Percentiles rank a stretch among this genome's conserved stretches.
Evolutionary conservation across 2,329 filamentous ascomycete genomes (phyloP).

Genomic region (Chalaropsis ovoidea): DNA sequence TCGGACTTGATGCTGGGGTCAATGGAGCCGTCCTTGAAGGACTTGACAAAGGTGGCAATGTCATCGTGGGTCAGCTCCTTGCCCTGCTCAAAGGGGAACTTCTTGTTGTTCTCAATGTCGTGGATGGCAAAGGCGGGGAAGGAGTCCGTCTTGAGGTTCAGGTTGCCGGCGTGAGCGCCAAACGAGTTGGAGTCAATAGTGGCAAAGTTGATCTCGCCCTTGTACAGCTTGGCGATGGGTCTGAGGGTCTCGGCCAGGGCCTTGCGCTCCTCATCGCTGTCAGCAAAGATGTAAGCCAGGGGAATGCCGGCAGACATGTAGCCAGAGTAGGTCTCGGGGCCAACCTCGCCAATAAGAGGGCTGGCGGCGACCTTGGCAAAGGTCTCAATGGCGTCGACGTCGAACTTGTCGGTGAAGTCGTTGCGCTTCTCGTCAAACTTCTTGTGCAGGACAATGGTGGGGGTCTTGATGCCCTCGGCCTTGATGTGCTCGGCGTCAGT

Average conservation of each 20-base stretch:
- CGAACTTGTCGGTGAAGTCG: slow-evolving; percentile 70
- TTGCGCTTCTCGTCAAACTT: slow-evolving; percentile 94
- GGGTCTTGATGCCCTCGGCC: slow-evolving; percentile 79
- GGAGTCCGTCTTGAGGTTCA: slow-evolving; percentile 90
- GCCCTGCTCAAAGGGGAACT: slow-evolving; percentile 86
- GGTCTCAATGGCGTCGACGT: slow-evolving; percentile 63
- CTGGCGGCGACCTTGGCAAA: slow-evolving; percentile 81
- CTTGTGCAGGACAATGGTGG: slow-evolving; percentile 91
- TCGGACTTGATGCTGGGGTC: slow-evolving; percentile 98
- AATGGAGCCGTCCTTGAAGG: slow-evolving; percentile 77
- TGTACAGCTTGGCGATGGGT: slow-evolving; percentile 80
- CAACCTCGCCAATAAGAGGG: slow-evolving; percentile 88
- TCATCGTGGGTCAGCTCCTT: slow-evolving; percentile 61
- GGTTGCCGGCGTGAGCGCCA: slow-evolving; percentile 88
- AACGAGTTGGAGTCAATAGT: slow-evolving; percentile 93
- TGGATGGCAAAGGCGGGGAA: slow-evolving; percentile 98
- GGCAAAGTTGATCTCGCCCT: slow-evolving; percentile 92
- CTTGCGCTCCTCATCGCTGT: slow-evolving; percentile 80
- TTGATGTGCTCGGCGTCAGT: slow-evolving; percentile 76
- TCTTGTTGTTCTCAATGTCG: slow-evolving; percentile 87
- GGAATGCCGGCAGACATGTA: slow-evolving; percentile 93
- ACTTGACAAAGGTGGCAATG: slow-evolving; percentile 73
- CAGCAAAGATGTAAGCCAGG: slow-evolving; percentile 94
- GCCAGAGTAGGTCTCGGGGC: slow-evolving; percentile 86
- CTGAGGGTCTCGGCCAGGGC: slow-evolving; percentile 67